Conservation (phyloP, 257 asterid species). For the Plantago major region DNA sequence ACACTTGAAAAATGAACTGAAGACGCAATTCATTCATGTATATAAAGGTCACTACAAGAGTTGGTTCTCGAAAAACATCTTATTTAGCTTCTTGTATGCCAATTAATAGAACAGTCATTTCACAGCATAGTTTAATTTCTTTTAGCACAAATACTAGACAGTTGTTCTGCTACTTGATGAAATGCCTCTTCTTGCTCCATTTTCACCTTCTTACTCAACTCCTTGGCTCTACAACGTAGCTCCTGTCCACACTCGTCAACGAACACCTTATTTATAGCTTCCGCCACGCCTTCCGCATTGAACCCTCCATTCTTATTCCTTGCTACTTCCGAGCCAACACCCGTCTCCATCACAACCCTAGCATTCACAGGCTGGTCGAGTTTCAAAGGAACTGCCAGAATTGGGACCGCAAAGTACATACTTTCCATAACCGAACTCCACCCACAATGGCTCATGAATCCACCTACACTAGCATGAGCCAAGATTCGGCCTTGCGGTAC, state of each 20-base stretch:
- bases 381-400: constrained; percentile 32
- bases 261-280: constrained; percentile 23
- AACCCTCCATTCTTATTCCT: constrained; percentile 22
- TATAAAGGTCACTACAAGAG: too few species aligned
- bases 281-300: constrained; percentile 25
- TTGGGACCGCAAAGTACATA: constrained; percentile 25
- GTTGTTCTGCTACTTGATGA: constrained; percentile 14
- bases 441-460: constrained; percentile 47
- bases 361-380: constrained; percentile 33
- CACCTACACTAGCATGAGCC: constrained; percentile 29
- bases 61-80: too few species aligned
- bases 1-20: too few species aligned
- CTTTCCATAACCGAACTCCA: constrained; percentile 36
- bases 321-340: constrained; percentile 26
- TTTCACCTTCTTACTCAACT: constrained; percentile 24
- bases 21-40: too few species aligned
- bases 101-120: too few species aligned
- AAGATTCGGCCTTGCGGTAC: constrained; percentile 33
- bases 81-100: too few species aligned
- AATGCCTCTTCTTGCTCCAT: constrained; percentile 24
- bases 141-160: constrained; percentile 19
- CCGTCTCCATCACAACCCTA: constrained; percentile 24
- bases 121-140: not conserved
- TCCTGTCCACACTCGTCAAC: constrained; percentile 20
- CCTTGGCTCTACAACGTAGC: constrained; percentile 20